Evolutionary conservation across 805 yeast genomes (phyloP).

Genomic region (Teunomyces pallodes): DNA sequence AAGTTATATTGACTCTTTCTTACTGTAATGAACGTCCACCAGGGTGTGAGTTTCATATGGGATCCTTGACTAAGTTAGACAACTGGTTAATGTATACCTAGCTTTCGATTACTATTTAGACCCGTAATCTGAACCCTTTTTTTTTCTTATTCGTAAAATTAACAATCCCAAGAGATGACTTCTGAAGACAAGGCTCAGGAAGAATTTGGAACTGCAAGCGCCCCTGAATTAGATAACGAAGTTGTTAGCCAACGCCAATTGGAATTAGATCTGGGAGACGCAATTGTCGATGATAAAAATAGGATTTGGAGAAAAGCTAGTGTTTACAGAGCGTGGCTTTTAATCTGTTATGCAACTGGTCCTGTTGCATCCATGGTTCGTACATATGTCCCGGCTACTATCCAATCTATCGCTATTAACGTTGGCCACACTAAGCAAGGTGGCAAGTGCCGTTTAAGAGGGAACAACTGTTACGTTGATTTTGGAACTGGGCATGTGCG

Average conservation of each 20-base stretch:
- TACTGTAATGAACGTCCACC: background rate
- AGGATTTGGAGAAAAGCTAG: constrained; percentile 17
- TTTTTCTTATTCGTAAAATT: background rate
- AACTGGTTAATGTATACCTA: background rate
- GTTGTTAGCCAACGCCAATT: background rate
- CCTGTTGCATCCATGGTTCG: constrained; percentile 42
- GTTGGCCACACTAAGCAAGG: constrained; percentile 30
- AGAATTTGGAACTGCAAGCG: background rate
- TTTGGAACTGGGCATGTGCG: constrained; percentile 35
- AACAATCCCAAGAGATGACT: background rate
- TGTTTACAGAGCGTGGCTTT: constrained; percentile 31
- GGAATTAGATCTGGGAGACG: background rate
- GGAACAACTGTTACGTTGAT: constrained; percentile 37
- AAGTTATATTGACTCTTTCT: too few relatives aligned
- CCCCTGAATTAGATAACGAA: background rate
- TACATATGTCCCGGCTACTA: constrained; percentile 39
- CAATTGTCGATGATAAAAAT: background rate
- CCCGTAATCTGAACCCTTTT: background rate
- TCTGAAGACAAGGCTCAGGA: background rate
- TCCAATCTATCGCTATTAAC: constrained; percentile 33
- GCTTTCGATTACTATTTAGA: background rate
- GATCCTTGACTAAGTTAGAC: background rate
- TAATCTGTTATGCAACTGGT: constrained; percentile 40
- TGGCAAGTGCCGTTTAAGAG: constrained; percentile 20
- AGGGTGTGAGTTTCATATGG: background rate